Percentiles rank a stretch among this genome's conserved stretches.
phyloP scores from a whole-genome alignment of 768 basidiomycete species.

The Termitomyces sp. region DNA sequence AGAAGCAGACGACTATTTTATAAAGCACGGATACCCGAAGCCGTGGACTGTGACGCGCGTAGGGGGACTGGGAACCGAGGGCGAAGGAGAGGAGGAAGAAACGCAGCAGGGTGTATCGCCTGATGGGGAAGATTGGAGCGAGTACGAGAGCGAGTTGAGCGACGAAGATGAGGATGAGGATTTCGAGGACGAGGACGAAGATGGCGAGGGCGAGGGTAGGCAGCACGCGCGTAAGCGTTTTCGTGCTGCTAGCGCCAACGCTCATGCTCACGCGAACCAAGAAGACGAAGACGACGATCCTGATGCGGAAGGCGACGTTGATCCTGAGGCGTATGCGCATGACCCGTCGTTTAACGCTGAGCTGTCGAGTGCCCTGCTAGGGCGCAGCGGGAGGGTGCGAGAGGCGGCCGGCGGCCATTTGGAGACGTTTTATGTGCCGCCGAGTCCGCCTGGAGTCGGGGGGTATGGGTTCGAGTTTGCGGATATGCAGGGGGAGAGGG shows the following conservation, averaged over 20 bases:
- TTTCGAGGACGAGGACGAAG: not conserved
- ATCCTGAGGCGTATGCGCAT: conserved; percentile 26
- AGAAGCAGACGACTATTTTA: conserved; percentile 19
- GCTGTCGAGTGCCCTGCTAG: conserved; percentile 24
- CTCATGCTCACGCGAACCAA: too few relatives aligned
- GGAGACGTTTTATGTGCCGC: conserved; percentile 27
- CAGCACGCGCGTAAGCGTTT: not conserved
- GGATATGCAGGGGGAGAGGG: not conserved
- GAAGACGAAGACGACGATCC: conserved; percentile 22
- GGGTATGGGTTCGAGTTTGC: not conserved
- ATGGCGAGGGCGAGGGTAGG: not conserved
- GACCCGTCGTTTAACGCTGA: conserved; percentile 36
- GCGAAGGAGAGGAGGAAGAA: not conserved
- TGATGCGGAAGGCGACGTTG: conserved; percentile 30
- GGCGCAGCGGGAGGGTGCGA: not conserved
- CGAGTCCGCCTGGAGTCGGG: not conserved
- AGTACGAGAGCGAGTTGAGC: conserved; percentile 19
- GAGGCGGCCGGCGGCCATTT: conserved; percentile 10
- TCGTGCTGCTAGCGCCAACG: too few relatives aligned
- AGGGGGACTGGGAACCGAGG: not conserved
- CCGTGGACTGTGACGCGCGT: conserved; percentile 2
- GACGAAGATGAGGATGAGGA: conserved; percentile 11
- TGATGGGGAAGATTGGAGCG: conserved; percentile 20
- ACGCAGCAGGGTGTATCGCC: not conserved
- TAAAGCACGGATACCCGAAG: conserved; percentile 13